Conservation (phyloP, 768 basidiomycete genomes). For the Clitopilus passeckerianus region DNA sequence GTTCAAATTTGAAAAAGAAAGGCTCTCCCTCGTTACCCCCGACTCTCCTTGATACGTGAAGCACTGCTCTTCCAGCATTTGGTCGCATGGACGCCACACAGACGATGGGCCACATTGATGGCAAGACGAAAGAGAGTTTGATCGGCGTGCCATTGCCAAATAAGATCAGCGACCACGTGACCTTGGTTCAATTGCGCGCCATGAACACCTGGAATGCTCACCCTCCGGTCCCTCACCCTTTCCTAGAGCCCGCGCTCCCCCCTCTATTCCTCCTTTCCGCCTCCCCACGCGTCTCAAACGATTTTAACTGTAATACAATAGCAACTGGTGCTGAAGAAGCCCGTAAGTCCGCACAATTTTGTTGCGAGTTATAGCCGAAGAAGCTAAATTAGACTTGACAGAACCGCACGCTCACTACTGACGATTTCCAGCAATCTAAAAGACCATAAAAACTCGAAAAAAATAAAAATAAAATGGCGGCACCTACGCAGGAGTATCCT, state of each 20-base stretch:
- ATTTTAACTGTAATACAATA: slow-evolving; percentile 13
- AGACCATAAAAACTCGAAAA: slow-evolving; percentile 9
- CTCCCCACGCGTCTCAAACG: slow-evolving; percentile 7
- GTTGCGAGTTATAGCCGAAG: not conserved
- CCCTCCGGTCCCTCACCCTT: slow-evolving; percentile 13
- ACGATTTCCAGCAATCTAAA: slow-evolving; percentile 23
- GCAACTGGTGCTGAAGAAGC: not conserved
- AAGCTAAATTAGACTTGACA: slow-evolving; percentile 4
- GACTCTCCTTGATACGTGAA: too few relatives aligned
- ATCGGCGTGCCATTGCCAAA: not conserved
- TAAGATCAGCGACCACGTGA: slow-evolving; percentile 17
- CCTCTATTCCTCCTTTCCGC: slow-evolving; percentile 15
- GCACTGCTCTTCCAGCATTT: not conserved
- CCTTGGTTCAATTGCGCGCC: slow-evolving; percentile 22
- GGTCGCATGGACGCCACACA: not conserved
- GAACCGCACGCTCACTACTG: slow-evolving; percentile 41
- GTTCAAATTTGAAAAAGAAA: too few relatives aligned
- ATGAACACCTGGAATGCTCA: slow-evolving; percentile 8
- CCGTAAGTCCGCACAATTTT: slow-evolving; percentile 1
- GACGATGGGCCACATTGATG: not conserved
- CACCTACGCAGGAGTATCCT: slow-evolving; percentile 63
- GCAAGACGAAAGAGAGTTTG: not conserved
- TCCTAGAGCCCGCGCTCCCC: slow-evolving; percentile 12
- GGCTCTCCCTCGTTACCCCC: too few relatives aligned
- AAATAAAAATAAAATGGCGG: slow-evolving; percentile 37